phyloP scores from a whole-genome alignment of 2,329 filamentous ascomycete species.

The Venturia aucupariae region DNA sequence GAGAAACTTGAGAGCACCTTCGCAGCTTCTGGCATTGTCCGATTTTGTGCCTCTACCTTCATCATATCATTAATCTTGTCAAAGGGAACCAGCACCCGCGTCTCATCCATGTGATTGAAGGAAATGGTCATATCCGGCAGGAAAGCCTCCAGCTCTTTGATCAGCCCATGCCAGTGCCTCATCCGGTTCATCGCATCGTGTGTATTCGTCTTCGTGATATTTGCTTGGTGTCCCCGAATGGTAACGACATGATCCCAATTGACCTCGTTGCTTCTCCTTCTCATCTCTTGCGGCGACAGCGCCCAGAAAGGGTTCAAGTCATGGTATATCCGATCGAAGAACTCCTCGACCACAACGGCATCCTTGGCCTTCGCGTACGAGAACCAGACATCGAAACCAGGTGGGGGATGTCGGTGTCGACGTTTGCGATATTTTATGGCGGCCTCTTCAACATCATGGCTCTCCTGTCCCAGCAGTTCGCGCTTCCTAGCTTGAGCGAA shows the following conservation, averaged over 20 bases:
- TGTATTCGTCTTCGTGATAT: slow-evolving; percentile 23
- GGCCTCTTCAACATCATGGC: slow-evolving; percentile 25
- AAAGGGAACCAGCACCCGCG: slow-evolving; percentile 15
- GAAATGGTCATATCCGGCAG: slow-evolving; percentile 17
- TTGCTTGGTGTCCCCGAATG: slow-evolving; percentile 30
- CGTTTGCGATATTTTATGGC: slow-evolving; percentile 35
- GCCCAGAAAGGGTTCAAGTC: slow-evolving; percentile 43
- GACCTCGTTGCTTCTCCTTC: slow-evolving; percentile 27
- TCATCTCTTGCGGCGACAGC: slow-evolving; percentile 32
- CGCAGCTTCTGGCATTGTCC: slow-evolving; percentile 21
- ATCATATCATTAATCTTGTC: slow-evolving; percentile 26
- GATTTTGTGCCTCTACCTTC: slow-evolving; percentile 22
- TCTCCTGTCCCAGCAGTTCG: neutral
- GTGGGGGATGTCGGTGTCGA: slow-evolving; percentile 42
- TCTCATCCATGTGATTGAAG: slow-evolving; percentile 17
- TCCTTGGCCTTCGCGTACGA: slow-evolving; percentile 33
- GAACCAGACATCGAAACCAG: slow-evolving; percentile 40
- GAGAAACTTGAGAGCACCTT: slow-evolving; percentile 25
- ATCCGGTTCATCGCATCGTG: slow-evolving; percentile 28
- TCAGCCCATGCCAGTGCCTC: slow-evolving; percentile 32
- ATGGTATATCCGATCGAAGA: slow-evolving; percentile 43
- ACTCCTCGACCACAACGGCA: slow-evolving; percentile 39
- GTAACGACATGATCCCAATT: slow-evolving; percentile 31
- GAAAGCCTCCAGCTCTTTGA: slow-evolving; percentile 8
- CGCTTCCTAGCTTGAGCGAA: neutral